These are phyloP conservation scores for Adenanthera pavonina DNA, from an alignment of 306 rosid genomes.

Conservation along the genomic window DNA sequence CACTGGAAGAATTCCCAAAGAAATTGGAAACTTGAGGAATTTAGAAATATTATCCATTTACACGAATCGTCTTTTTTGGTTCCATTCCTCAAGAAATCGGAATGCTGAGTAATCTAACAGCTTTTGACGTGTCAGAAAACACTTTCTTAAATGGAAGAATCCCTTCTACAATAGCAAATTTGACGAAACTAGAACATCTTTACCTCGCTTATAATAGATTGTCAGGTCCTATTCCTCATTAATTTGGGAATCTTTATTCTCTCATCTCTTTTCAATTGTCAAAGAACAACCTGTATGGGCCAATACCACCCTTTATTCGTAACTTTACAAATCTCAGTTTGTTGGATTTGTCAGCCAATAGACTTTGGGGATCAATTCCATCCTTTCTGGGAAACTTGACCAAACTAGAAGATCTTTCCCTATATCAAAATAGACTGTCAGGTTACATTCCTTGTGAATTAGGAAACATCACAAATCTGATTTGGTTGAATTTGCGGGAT, in stretches of 20 bases:
- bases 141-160: constrained; percentile 18
- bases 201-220: constrained; percentile 24
- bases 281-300: neutral
- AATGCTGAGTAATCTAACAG: constrained; percentile 18
- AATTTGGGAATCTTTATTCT: neutral
- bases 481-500: too few relatives aligned
- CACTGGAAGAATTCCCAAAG: constrained; percentile 8
- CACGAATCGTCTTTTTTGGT: constrained; percentile 1
- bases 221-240: neutral
- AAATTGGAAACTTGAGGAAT: constrained; percentile 41
- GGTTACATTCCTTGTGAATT: too few relatives aligned
- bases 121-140: constrained; percentile 32
- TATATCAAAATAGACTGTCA: too few relatives aligned
- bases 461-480: too few relatives aligned
- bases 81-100: constrained; percentile 48
- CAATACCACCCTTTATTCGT: neutral
- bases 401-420: neutral
- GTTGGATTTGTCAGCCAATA: neutral
- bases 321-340: neutral
- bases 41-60: neutral
- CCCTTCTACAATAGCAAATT: constrained; percentile 40
- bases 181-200: constrained; percentile 20
- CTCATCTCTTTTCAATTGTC: neutral
- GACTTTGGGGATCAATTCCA: constrained; percentile 34
- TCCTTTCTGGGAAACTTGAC: neutral